Conservation (phyloP, 108 stramenopile species). For the Pseudonitzschia delicatissima region DNA sequence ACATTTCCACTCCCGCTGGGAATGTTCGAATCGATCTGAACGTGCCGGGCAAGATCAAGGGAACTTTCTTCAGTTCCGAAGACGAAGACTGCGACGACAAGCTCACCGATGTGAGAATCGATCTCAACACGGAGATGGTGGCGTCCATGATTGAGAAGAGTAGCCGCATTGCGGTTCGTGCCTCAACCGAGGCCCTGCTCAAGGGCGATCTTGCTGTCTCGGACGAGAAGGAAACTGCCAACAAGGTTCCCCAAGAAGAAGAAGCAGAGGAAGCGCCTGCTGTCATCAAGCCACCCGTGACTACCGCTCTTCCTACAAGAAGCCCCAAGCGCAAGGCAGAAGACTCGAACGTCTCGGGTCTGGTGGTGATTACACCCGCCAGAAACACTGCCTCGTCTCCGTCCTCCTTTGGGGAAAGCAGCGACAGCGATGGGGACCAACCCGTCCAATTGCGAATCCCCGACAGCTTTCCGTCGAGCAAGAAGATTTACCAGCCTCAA, state of each 20-base stretch:
- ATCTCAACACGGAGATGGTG: slow-evolving; percentile 72
- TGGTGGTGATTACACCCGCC: slow-evolving; percentile 32
- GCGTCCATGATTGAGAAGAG: slow-evolving; percentile 77
- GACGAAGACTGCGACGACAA: slow-evolving; percentile 39
- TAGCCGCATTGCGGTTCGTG: slow-evolving; percentile 67
- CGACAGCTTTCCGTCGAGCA: slow-evolving; percentile 1
- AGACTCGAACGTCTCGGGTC: slow-evolving; percentile 11
- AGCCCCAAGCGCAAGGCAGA: slow-evolving; percentile 35
- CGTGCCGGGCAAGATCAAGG: slow-evolving; percentile 75
- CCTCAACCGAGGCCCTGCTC: slow-evolving; percentile 52
- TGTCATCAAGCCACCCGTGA: neutral
- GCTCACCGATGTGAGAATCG: slow-evolving; percentile 57
- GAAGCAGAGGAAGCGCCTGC: neutral
- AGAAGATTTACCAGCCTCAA: slow-evolving; percentile 15
- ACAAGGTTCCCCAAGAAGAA: neutral
- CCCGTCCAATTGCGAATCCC: slow-evolving; percentile 20
- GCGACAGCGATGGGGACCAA: slow-evolving; percentile 14
- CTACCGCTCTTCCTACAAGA: neutral
- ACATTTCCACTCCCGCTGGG: slow-evolving; percentile 58
- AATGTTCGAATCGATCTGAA: slow-evolving; percentile 60
- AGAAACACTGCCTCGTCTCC: slow-evolving; percentile 22
- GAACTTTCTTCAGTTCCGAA: slow-evolving; percentile 49
- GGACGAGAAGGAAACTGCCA: neutral
- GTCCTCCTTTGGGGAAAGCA: slow-evolving; percentile 17
- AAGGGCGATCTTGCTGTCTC: slow-evolving; percentile 6